Percentiles rank a stretch among this genome's conserved stretches.
phyloP scores from a whole-genome alignment of 116 monocot species.

The Trichopus zeylanicus region DNA sequence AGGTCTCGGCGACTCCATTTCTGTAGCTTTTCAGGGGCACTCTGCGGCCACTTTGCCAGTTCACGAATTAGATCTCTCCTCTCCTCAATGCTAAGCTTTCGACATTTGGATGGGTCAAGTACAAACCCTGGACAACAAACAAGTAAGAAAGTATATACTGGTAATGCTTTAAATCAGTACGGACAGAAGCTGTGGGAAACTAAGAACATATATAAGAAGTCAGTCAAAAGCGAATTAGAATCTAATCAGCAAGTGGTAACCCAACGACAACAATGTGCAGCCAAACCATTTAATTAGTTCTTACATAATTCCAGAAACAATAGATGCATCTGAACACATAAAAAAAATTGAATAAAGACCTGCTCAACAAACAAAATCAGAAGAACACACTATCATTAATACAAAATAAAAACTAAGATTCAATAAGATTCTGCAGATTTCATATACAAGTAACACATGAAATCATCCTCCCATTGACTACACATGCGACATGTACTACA shows the following conservation, averaged over 20 bases:
- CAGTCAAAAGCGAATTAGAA: background rate
- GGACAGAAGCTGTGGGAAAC: background rate
- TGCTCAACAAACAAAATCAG: too few relatives aligned
- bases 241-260: background rate
- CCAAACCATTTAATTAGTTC: background rate
- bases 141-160: background rate
- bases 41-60: constrained; percentile 40
- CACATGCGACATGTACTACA: too few relatives aligned
- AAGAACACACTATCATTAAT: too few relatives aligned
- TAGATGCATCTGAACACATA: too few relatives aligned
- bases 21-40: constrained; percentile 47
- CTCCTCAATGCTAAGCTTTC: constrained; percentile 34
- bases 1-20: constrained; percentile 71
- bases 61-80: constrained; percentile 57
- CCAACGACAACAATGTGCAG: background rate
- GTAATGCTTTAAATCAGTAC: background rate
- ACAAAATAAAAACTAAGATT: too few relatives aligned
- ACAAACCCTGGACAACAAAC: constrained; percentile 36
- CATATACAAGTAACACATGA: too few relatives aligned
- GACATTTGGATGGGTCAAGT: constrained; percentile 49
- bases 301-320: too few relatives aligned
- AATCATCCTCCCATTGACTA: too few relatives aligned
- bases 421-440: too few relatives aligned
- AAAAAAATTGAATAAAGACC: too few relatives aligned
- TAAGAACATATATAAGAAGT: background rate